These are phyloP conservation scores for Arabidopsis lyrata DNA, from an alignment of 441 rosid genomes.

Conservation along the genomic window DNA sequence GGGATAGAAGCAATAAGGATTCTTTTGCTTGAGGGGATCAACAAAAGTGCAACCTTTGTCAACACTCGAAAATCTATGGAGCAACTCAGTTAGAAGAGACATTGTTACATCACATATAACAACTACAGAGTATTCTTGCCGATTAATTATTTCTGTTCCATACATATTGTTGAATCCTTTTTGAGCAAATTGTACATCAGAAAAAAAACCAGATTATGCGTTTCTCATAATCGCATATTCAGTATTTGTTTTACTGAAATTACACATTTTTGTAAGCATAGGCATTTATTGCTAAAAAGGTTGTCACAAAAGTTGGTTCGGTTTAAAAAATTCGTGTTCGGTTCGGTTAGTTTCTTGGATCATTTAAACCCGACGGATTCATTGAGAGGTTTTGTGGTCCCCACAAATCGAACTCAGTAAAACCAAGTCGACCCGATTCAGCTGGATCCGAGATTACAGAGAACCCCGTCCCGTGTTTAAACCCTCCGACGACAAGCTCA, in stretches of 20 bases:
- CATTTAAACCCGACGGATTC: neutral
- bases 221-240: neutral
- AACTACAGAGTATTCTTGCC: neutral
- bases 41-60: constrained; percentile 89
- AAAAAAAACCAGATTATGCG: neutral
- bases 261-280: too few species aligned
- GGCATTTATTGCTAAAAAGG: too few species aligned
- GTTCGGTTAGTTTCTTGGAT: neutral
- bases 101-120: constrained; percentile 17
- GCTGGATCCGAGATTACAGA: constrained; percentile 3
- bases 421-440: constrained; percentile 15
- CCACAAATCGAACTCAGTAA: constrained; percentile 19
- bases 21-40: constrained; percentile 73
- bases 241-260: neutral
- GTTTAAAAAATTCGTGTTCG: neutral
- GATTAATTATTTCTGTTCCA: constrained; percentile 14
- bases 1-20: constrained; percentile 77
- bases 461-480: constrained; percentile 20
- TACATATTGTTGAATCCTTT: constrained; percentile 23
- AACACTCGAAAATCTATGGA: constrained; percentile 69
- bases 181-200: constrained; percentile 32
- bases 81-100: constrained; percentile 52
- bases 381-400: constrained; percentile 6
- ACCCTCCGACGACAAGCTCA: constrained; percentile 28
- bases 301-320: too few species aligned